Base-by-base conservation (phyloP, 805 yeast genomes). In the Starmerella sirachaensis region DNA sequence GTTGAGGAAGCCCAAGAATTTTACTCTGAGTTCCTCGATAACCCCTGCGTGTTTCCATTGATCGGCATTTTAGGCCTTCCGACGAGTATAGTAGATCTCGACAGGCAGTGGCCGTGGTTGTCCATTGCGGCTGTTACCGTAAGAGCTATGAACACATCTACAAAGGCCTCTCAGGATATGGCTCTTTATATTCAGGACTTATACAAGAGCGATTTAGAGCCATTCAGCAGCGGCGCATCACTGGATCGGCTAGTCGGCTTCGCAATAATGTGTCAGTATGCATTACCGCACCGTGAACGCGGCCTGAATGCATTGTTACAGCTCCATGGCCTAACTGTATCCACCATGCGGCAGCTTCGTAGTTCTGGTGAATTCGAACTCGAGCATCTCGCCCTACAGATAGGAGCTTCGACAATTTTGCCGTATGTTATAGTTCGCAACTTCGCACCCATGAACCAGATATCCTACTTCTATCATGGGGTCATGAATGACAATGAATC, bases 101-200 rank as follows among this genome's bases (percentile, higher is more conserved):
- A 40, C 23, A 37, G 29, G 20, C 31, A 35, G 12, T 48, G 45
- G 34, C 52, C 51, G 7, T 33, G 37, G 35, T 33, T 49, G 6
- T 37, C 51, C 24, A 35, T 42, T 12, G 49, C 50, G 6, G 34
- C 50, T n/a, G 44, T 51, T 13, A 40, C 46, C 8, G 45, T 44
- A 2, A 40, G 39, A 40, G 48, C 51, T 2, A 17, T 51, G 25
- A 38, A 40, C 26, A 29, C 45, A 1, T 29, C 46, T 12, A 32
- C 45, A 5, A 40, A 36, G 28, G 22, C 38, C 6, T 20, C 38
- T 18, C 20, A 26, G 13, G 45, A 43, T 11, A 20, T 46, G 18
- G 35, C 43, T 43, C 25, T 29, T 13, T 40, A 32, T 43, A 26
- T 33, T 25, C 37, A 29, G 10, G 41, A 39, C 12, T 29, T 37